Conservation (phyloP, 306 rosid genomes). For the Mucuna pruriens region DNA sequence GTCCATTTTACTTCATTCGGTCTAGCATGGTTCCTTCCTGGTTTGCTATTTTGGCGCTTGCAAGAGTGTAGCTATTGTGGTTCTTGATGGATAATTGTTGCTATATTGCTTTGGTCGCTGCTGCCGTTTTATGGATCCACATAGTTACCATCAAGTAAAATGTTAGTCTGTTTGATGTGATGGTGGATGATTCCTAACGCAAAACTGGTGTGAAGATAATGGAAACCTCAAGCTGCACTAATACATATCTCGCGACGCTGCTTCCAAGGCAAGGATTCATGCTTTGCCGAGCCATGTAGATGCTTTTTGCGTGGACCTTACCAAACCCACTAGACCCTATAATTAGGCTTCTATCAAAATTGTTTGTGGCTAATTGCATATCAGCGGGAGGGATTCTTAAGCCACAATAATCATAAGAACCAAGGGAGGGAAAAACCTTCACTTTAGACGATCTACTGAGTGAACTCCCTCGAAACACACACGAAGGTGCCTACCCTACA, state of each 20-base stretch:
- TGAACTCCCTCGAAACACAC: constrained; percentile 75
- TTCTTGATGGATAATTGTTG: no score
- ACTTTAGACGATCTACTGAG: constrained; percentile 73
- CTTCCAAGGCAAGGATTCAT: constrained; percentile 77
- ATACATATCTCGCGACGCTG: constrained; percentile 91
- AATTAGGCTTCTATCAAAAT: constrained; percentile 66
- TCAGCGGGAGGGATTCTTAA: constrained; percentile 78
- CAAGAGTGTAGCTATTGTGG: no score
- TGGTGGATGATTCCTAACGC: constrained; percentile 92
- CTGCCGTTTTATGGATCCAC: no score
- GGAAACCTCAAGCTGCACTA: constrained; percentile 90
- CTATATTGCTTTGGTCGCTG: no score
- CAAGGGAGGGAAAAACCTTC: constrained; percentile 60
- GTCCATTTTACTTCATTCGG: no score
- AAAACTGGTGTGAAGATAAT: constrained; percentile 91
- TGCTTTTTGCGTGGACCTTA: constrained; percentile 76
- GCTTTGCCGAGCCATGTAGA: constrained; percentile 62
- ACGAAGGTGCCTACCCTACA: constrained; percentile 78
- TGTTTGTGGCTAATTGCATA: constrained; percentile 69
- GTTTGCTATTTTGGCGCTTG: no score
- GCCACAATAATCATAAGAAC: constrained; percentile 63
- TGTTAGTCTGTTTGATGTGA: constrained; percentile 88
- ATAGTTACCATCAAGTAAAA: constrained; percentile 73
- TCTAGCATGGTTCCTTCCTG: no score
- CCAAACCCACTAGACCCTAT: constrained; percentile 94